These are phyloP conservation scores for Sicyos edulis DNA, from an alignment of 306 rosid species.

Conservation along the genomic window DNA sequence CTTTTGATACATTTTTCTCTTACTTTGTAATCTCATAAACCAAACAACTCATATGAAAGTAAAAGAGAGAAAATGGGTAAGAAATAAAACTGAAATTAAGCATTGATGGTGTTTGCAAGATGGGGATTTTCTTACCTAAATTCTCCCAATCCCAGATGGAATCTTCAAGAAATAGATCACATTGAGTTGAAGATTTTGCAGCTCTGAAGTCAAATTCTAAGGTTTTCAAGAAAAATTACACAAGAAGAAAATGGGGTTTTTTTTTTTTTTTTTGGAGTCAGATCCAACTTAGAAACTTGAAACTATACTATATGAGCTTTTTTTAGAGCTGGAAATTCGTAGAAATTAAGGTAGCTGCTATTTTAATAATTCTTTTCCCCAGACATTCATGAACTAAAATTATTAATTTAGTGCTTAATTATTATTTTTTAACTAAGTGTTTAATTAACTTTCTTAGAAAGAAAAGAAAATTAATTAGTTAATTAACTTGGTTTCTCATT, in stretches of 20 bases:
- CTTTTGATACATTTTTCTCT: background rate
- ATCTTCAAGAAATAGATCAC: conserved; percentile 20
- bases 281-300: conserved; percentile 10
- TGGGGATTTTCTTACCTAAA: background rate
- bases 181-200: conserved; percentile 22
- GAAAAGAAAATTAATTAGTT: too few species aligned
- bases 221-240: background rate
- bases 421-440: too few species aligned
- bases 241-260: too few species aligned
- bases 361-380: background rate
- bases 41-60: conserved; percentile 16
- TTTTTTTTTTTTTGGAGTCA: background rate
- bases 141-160: conserved; percentile 27
- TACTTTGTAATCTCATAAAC: conserved; percentile 22
- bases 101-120: background rate
- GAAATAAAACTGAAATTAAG: background rate
- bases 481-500: too few species aligned
- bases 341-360: conserved; percentile 24
- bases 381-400: conserved; percentile 15
- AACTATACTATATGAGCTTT: conserved; percentile 8
- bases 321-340: conserved; percentile 33
- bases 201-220: background rate
- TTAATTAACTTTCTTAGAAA: background rate
- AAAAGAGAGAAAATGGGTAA: background rate
- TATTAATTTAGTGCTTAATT: background rate